Percentiles rank a stretch among this genome's conserved stretches.
phyloP scores from a whole-genome alignment of 176 grass and related monocot genomes.

The Aegilops longissima region DNA sequence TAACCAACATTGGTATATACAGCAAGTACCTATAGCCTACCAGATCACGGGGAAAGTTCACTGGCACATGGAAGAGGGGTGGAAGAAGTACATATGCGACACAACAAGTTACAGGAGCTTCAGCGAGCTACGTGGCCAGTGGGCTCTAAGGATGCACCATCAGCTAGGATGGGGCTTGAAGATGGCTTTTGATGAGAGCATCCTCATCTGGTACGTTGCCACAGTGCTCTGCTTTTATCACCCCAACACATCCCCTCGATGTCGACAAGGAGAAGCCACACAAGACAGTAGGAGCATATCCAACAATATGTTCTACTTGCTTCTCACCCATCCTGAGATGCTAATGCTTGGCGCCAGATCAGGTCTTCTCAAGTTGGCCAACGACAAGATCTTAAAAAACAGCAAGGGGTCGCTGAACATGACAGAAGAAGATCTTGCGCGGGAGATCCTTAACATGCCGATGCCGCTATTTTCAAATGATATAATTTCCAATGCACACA shows the following conservation, averaged over 20 bases:
- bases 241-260: not conserved
- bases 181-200: not conserved
- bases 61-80: not conserved
- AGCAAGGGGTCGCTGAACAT: too few relatives aligned
- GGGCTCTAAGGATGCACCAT: not conserved
- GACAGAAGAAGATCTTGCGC: too few relatives aligned
- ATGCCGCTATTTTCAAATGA: too few relatives aligned
- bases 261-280: not conserved
- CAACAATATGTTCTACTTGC: not conserved
- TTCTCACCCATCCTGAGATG: not conserved
- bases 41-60: fast-evolving
- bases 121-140: not conserved
- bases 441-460: too few relatives aligned
- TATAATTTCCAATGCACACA: too few relatives aligned
- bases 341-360: too few relatives aligned
- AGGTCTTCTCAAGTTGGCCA: too few relatives aligned
- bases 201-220: not conserved
- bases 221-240: not conserved
- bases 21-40: not conserved
- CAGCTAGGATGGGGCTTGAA: not conserved
- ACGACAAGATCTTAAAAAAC: too few relatives aligned
- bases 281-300: not conserved
- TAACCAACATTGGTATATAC: not conserved
- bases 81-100: not conserved
- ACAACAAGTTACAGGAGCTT: not conserved